Evolutionary conservation across 805 yeast species (phyloP).

Genomic region (Barnettozyma sp.): DNA sequence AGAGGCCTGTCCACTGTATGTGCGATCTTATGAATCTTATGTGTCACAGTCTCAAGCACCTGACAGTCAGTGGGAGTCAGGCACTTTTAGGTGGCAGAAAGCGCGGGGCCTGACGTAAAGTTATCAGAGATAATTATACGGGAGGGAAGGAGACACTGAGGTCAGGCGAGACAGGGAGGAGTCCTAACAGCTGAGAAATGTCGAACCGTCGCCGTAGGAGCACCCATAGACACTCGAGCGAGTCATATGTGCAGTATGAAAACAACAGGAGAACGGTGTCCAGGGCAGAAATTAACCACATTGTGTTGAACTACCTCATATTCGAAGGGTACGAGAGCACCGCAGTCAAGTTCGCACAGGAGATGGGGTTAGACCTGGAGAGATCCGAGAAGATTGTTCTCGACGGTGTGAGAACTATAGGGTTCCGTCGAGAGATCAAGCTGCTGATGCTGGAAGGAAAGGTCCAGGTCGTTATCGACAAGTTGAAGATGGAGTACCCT

Average conservation of each 20-base stretch:
- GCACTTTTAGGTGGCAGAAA: too few relatives aligned
- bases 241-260: background rate
- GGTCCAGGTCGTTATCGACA: constrained; percentile 50
- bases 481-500: constrained; percentile 55
- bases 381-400: constrained; percentile 3
- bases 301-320: constrained; percentile 67
- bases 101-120: too few relatives aligned
- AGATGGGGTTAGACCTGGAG: constrained; percentile 26
- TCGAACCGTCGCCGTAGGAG: too few relatives aligned
- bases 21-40: too few relatives aligned
- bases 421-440: constrained; percentile 47
- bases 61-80: too few relatives aligned
- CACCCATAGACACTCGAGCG: too few relatives aligned
- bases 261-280: background rate
- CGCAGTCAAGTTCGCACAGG: constrained; percentile 35
- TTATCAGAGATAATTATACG: too few relatives aligned
- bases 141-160: too few relatives aligned
- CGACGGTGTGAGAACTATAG: constrained; percentile 34
- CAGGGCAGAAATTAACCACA: constrained; percentile 3
- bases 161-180: too few relatives aligned
- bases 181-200: too few relatives aligned
- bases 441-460: constrained; percentile 49
- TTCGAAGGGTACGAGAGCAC: constrained; percentile 73
- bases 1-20: too few relatives aligned
- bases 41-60: too few relatives aligned